These are phyloP conservation scores for Dactylonectria estremocensis DNA, from an alignment of 2,329 filamentous ascomycete species.

Conservation along the genomic window DNA sequence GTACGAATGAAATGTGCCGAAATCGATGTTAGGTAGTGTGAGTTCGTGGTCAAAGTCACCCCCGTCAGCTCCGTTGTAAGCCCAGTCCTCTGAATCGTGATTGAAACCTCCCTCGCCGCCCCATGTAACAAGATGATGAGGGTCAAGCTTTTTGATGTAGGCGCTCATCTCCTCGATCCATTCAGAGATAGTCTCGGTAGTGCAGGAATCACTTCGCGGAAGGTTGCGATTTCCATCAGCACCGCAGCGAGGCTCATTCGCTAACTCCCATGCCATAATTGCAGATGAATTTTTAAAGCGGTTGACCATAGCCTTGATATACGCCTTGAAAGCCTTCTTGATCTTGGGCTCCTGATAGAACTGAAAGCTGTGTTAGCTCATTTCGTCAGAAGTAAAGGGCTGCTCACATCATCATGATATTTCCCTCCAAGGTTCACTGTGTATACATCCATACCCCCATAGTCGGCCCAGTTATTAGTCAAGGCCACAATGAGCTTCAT, in stretches of 20 bases:
- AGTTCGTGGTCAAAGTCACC: constrained; percentile 68
- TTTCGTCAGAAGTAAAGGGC: background rate
- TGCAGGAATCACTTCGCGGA: constrained; percentile 62
- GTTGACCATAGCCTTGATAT: constrained; percentile 61
- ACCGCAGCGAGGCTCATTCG: constrained; percentile 71
- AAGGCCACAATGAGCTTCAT: constrained; percentile 76
- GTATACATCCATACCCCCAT: constrained; percentile 75
- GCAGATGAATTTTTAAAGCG: constrained; percentile 62
- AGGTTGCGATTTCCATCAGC: constrained; percentile 36
- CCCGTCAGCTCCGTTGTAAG: constrained; percentile 65
- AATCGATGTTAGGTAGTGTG: constrained; percentile 64
- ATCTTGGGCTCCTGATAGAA: constrained; percentile 35
- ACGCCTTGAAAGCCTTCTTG: constrained; percentile 46
- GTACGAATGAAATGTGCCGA: constrained; percentile 70
- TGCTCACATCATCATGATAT: constrained; percentile 49
- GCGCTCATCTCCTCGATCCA: constrained; percentile 71
- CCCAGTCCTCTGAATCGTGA: constrained; percentile 58
- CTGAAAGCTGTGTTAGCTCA: constrained; percentile 1
- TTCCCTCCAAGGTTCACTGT: constrained; percentile 67
- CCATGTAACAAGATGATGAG: constrained; percentile 73
- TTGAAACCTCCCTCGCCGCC: constrained; percentile 73
- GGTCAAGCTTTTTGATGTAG: constrained; percentile 75
- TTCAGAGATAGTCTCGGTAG: constrained; percentile 68
- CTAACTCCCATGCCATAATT: constrained; percentile 68
- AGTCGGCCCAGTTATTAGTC: constrained; percentile 80